These are phyloP conservation scores for Symbiotaphrina buchneri DNA, from an alignment of 495 filamentous ascomycete genomes.

Conservation along the genomic window DNA sequence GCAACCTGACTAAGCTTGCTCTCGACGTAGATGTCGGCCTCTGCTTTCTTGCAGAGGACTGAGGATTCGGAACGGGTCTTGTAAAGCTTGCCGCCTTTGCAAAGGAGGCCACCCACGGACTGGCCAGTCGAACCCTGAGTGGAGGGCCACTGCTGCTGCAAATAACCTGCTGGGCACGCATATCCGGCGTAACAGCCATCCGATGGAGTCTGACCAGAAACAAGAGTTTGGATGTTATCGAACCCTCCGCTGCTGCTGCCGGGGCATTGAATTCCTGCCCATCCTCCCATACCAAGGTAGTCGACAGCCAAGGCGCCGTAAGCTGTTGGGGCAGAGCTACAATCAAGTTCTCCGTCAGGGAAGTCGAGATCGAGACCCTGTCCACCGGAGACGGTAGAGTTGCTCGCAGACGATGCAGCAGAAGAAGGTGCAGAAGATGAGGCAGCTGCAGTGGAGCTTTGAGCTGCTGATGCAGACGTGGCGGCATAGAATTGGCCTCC, in stretches of 20 bases:
- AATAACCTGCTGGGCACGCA: conserved; percentile 74
- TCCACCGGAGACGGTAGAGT: conserved; percentile 3
- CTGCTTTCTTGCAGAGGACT: conserved; percentile 57
- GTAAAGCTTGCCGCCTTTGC: conserved; percentile 58
- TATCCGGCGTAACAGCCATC: conserved; percentile 69
- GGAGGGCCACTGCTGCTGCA: conserved; percentile 80
- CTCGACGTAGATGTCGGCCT: conserved; percentile 41
- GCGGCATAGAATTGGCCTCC: conserved; percentile 1
- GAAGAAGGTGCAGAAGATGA: conserved; percentile 1
- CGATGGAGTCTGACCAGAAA: conserved; percentile 28
- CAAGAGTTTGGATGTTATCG: conserved; percentile 39
- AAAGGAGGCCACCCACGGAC: conserved; percentile 74
- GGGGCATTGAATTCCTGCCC: conserved; percentile 56
- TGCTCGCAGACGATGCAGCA: background rate
- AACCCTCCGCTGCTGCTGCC: conserved; percentile 14
- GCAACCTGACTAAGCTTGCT: conserved; percentile 45
- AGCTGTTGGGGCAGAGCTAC: conserved; percentile 49
- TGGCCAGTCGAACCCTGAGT: conserved; percentile 63
- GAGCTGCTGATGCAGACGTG: background rate
- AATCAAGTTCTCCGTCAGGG: conserved; percentile 52
- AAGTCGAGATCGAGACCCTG: conserved; percentile 41
- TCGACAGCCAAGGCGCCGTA: conserved; percentile 58
- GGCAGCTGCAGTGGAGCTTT: background rate
- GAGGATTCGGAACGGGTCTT: conserved; percentile 42
- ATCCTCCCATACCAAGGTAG: conserved; percentile 51